Percentiles rank a stretch among this genome's conserved stretches.
Conservation (phyloP, 1,284 basidiomycete genomes). For the Kwoniella shivajii region DNA sequence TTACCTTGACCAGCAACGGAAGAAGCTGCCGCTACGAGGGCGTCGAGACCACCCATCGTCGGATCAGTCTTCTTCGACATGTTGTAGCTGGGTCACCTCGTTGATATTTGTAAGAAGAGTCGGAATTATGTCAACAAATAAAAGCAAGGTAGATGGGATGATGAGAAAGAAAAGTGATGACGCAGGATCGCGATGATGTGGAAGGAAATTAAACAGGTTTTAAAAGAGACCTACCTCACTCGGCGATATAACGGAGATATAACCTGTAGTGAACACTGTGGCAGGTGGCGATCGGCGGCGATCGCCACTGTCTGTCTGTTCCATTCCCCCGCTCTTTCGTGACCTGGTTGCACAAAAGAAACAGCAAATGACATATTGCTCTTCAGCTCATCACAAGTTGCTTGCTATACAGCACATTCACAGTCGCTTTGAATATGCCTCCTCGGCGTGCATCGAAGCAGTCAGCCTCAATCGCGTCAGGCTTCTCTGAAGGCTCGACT, state of each 20-base stretch:
- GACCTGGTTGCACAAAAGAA: no score
- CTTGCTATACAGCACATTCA: no score
- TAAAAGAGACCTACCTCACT: no score
- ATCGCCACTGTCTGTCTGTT: neutral
- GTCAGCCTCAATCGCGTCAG: neutral
- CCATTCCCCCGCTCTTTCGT: no score
- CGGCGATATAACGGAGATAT: neutral
- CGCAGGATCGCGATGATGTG: conserved; percentile 4
- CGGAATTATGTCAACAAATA: neutral
- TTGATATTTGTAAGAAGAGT: neutral
- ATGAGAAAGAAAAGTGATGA: conserved; percentile 1
- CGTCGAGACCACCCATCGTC: conserved; percentile 25
- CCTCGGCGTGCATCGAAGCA: conserved; percentile 5
- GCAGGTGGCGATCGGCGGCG: neutral
- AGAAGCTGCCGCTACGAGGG: conserved; percentile 25
- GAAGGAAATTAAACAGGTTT: neutral
- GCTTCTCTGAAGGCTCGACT: neutral
- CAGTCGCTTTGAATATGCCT: no score
- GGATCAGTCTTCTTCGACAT: conserved; percentile 17
- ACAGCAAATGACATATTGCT: no score
- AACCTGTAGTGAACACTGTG: neutral
- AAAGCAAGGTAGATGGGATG: neutral
- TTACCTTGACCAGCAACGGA: conserved; percentile 16
- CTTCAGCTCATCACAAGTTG: no score
- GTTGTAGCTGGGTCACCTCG: neutral